phyloP scores from a whole-genome alignment of 495 filamentous ascomycete species.

The Haplographium delicatum region DNA sequence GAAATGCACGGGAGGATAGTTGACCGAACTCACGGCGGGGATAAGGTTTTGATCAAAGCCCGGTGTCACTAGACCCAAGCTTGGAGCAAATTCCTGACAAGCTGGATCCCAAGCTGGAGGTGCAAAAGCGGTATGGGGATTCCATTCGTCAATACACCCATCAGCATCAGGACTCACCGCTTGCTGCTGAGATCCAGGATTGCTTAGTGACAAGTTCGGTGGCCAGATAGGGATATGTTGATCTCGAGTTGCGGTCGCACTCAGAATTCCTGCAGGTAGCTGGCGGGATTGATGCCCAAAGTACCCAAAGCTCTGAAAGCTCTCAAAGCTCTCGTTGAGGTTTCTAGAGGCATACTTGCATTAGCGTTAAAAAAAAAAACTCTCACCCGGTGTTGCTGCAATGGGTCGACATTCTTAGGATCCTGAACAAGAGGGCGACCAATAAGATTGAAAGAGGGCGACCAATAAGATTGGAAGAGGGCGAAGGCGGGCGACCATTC shows the following conservation, averaged over 20 bases:
- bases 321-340: neutral
- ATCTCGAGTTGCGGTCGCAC: conserved; percentile 7
- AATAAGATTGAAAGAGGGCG: conserved; percentile 17
- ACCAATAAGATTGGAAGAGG: conserved; percentile 18
- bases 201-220: conserved; percentile 9
- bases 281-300: too few species aligned
- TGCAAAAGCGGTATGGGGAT: conserved; percentile 3
- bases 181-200: conserved; percentile 9
- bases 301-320: too few species aligned
- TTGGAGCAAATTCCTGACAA: conserved; percentile 9
- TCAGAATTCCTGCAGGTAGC: conserved; percentile 5
- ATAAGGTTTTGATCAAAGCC: conserved; percentile 7
- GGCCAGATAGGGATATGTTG: conserved; percentile 9
- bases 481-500: conserved; percentile 21
- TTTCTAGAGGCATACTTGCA: conserved; percentile 15
- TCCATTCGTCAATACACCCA: conserved; percentile 4
- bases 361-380: conserved; percentile 17
- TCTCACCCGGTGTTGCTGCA: conserved; percentile 13
- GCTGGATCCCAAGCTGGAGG: conserved; percentile 8
- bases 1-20: conserved; percentile 7
- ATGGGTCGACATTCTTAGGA: conserved; percentile 7
- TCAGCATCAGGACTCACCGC: neutral
- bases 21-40: conserved; percentile 2
- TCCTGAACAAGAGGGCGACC: conserved; percentile 13
- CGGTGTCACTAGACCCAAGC: conserved; percentile 6